phyloP scores from a whole-genome alignment of 1,284 basidiomycete species.

The Leccinum fallax region DNA sequence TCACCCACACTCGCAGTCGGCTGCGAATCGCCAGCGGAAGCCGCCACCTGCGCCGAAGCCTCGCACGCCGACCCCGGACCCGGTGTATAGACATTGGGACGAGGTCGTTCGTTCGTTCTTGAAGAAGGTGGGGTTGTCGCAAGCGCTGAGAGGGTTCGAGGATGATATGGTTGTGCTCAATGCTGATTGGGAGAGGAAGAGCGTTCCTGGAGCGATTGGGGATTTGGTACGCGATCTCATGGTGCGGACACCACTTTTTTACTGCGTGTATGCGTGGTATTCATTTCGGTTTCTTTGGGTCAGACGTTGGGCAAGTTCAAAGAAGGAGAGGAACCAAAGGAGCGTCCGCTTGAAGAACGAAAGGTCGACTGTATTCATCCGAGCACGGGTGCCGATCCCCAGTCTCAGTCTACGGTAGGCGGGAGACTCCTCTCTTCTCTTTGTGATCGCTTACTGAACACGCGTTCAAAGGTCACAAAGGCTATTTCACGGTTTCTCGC shows the following conservation, averaged over 20 bases:
- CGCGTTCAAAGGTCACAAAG: conserved; percentile 55
- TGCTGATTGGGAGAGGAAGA: conserved; percentile 59
- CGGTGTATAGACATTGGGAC: conserved; percentile 63
- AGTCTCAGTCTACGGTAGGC: conserved; percentile 60
- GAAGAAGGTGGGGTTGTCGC: conserved; percentile 54
- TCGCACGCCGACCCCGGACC: conserved; percentile 41
- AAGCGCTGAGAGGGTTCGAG: conserved; percentile 63
- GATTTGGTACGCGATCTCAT: conserved; percentile 53
- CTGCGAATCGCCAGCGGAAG: conserved; percentile 32
- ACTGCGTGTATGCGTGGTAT: background rate
- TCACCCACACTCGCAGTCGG: conserved; percentile 21
- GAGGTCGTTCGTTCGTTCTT: conserved; percentile 57
- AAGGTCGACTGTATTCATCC: conserved; percentile 63
- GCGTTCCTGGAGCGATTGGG: conserved; percentile 55
- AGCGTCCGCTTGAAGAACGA: conserved; percentile 56
- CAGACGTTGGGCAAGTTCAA: conserved; percentile 32
- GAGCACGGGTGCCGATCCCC: conserved; percentile 45
- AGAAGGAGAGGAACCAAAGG: conserved; percentile 26
- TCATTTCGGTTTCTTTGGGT: conserved; percentile 2
- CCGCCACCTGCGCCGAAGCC: conserved; percentile 21
- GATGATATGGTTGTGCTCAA: conserved; percentile 72
- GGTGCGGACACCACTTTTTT: conserved; percentile 41
- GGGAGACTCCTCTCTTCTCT: conserved; percentile 4
- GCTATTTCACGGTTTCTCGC: conserved; percentile 71
- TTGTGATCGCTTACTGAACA: conserved; percentile 1